Evolutionary conservation across 352 stramenopile species (phyloP).

Genomic region (Peronospora destructor): DNA sequence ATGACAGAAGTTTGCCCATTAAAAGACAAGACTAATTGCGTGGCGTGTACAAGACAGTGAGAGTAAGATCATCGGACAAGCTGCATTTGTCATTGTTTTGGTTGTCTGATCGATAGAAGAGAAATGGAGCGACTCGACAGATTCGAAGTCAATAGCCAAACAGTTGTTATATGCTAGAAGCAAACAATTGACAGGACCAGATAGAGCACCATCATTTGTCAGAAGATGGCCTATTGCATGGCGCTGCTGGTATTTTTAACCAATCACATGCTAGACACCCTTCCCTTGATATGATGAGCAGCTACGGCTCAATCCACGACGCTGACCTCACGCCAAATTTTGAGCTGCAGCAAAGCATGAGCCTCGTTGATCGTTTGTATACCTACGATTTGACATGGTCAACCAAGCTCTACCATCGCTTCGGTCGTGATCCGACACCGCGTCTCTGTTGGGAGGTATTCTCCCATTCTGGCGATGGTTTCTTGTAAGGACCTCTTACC

Average conservation of each 20-base stretch:
- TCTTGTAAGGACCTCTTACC: slow-evolving; percentile 45
- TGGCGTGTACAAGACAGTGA: too few species aligned
- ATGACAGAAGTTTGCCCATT: slow-evolving; percentile 29
- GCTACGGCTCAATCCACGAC: slow-evolving; percentile 29
- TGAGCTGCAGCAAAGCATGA: slow-evolving; percentile 38
- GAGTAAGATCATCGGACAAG: too few species aligned
- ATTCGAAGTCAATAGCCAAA: too few species aligned
- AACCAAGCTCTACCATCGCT: slow-evolving; percentile 62
- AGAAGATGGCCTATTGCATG: too few species aligned
- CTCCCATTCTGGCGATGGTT: slow-evolving; percentile 76
- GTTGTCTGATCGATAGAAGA: too few species aligned
- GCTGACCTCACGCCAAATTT: slow-evolving; percentile 14
- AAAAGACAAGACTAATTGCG: slow-evolving; percentile 28
- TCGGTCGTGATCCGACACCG: slow-evolving; percentile 35
- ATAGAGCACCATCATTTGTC: too few species aligned
- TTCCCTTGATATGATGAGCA: slow-evolving; percentile 13
- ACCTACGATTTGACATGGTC: slow-evolving; percentile 69
- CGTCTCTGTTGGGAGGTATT: slow-evolving; percentile 70
- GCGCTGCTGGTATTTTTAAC: slow-evolving; percentile 9
- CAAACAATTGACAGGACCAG: too few species aligned
- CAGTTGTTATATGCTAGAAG: too few species aligned
- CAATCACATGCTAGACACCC: slow-evolving; percentile 16
- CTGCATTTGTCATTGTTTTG: too few species aligned
- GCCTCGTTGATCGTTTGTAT: slow-evolving; percentile 50
- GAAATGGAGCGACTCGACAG: too few species aligned